Conservation (phyloP, 2,329 filamentous ascomycete species). For the Bisporella sp. region DNA sequence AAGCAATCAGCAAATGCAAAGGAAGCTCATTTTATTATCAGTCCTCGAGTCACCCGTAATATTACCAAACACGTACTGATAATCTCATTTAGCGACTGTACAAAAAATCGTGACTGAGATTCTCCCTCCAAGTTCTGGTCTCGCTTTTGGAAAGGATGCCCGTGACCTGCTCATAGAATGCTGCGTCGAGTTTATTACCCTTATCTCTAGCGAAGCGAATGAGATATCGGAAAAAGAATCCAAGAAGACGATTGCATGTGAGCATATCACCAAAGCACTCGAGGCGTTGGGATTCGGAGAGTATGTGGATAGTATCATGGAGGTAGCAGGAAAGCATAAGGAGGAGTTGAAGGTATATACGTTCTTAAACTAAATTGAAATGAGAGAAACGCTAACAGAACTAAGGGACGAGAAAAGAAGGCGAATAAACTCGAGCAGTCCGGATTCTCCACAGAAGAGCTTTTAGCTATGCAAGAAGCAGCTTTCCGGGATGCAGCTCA, state of each 20-base stretch:
- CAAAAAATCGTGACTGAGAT: conserved; percentile 92
- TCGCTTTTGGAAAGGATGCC: conserved; percentile 90
- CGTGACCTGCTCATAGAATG: conserved; percentile 95
- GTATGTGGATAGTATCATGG: conserved; percentile 81
- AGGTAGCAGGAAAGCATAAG: conserved; percentile 86
- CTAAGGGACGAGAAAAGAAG: conserved; percentile 87
- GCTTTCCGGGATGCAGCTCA: conserved; percentile 69
- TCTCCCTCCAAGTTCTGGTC: conserved; percentile 65
- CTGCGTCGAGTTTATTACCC: conserved; percentile 97
- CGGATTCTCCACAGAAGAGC: conserved; percentile 83
- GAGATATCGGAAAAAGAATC: conserved; percentile 98
- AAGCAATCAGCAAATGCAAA: neutral
- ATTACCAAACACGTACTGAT: neutral
- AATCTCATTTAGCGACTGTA: conserved; percentile 47
- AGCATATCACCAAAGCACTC: conserved; percentile 93
- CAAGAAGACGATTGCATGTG: conserved; percentile 98
- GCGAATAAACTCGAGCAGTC: conserved; percentile 95
- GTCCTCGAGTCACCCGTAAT: neutral
- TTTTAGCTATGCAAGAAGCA: conserved; percentile 83
- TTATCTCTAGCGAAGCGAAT: conserved; percentile 97
- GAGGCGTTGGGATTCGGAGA: conserved; percentile 88
- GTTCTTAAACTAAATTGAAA: neutral
- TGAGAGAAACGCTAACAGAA: neutral
- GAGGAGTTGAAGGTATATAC: conserved; percentile 75
- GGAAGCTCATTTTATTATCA: neutral